Percentiles rank a stretch among this genome's conserved stretches.
Evolutionary conservation across 371 early-diverging fungal genomes (phyloP).

Genomic region (Choanephora cucurbitarum): DNA sequence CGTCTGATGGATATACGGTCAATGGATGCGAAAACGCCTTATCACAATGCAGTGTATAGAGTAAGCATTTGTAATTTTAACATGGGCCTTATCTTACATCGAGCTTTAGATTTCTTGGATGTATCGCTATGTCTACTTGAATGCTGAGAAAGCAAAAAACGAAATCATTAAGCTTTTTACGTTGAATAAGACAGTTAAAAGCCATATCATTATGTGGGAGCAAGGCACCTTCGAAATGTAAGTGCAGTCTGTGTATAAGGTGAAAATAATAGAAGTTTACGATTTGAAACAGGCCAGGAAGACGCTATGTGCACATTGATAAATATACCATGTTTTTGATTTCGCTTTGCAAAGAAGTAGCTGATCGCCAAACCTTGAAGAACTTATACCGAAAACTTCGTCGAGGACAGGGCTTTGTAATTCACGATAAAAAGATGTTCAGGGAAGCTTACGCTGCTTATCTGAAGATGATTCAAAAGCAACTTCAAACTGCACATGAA

Average conservation of each 20-base stretch:
- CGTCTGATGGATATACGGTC: conserved; percentile 50
- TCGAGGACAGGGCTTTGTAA: conserved; percentile 50
- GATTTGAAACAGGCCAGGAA: conserved; percentile 53
- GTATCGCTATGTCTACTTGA: conserved; percentile 52
- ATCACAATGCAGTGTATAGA: conserved; percentile 67
- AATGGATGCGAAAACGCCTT: conserved; percentile 64
- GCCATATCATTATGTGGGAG: conserved; percentile 68
- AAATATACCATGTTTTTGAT: conserved; percentile 66
- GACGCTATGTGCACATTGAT: conserved; percentile 68
- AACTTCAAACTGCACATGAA: neutral
- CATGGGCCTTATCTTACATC: neutral
- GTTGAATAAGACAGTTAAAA: conserved; percentile 52
- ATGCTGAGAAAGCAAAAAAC: conserved; percentile 58
- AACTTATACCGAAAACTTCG: conserved; percentile 59
- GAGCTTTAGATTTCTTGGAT: conserved; percentile 62
- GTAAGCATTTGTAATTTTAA: conserved; percentile 35
- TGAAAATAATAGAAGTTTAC: neutral
- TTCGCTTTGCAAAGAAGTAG: conserved; percentile 50
- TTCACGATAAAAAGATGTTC: conserved; percentile 57
- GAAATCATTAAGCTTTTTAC: conserved; percentile 61
- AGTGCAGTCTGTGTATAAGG: neutral
- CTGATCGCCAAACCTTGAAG: conserved; percentile 61
- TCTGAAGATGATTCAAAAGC: neutral
- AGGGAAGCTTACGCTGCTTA: conserved; percentile 48
- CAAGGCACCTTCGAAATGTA: conserved; percentile 71